Evolutionary conservation across 1,284 basidiomycete genomes (phyloP), one percentile per base, ranked within the genome.

Genomic region (Ustilago hordei): DNA sequence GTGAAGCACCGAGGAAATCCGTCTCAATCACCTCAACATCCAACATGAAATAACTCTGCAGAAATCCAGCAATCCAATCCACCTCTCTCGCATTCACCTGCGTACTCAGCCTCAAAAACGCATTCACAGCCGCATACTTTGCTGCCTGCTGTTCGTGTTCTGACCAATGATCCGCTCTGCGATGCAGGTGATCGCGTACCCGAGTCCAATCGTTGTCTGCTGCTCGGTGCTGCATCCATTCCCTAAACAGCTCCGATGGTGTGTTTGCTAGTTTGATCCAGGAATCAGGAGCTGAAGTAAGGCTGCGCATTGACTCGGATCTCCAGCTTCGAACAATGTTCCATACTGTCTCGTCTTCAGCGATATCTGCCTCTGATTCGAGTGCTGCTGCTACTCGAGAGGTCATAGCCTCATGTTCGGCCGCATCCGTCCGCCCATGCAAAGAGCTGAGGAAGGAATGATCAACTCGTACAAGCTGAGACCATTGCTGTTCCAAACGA

Each of bases 101-200:
- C 11, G n/a, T 31, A 50, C 55, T 69, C n/a, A 79, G 36, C 39
- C 76, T 52, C 15, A 79, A 17, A 19, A 79, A 69, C 8, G 63
- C 73, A 43, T 79, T 75, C n/a, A 70, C 55, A 8, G 69, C 72
- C 1, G 64, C 73, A 36, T 79, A 79, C 57, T 76, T 79, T 32
- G 73, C 60, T 4, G 70, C 66, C 35, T 69, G 65, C 45, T 69
- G 72, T 31, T 72, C 69, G 55, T 75, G 67, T 36, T 69, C 68
- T 19, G 68, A 66, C 76, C 76, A 78, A 38, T 43, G 38, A 38
- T 69, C 63, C 17, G 55, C 60, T 9, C 73, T 45, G 3, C 55
- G 52, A 8, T 23, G 7, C n/a, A 67, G 50, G 8, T 66, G 15
- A 15, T 15, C 19, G 13, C 23, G 28, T 2, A 47, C 41, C 3